These are phyloP conservation scores for Filosporella fistucella DNA, from an alignment of 495 filamentous ascomycete species.

Conservation along the genomic window DNA sequence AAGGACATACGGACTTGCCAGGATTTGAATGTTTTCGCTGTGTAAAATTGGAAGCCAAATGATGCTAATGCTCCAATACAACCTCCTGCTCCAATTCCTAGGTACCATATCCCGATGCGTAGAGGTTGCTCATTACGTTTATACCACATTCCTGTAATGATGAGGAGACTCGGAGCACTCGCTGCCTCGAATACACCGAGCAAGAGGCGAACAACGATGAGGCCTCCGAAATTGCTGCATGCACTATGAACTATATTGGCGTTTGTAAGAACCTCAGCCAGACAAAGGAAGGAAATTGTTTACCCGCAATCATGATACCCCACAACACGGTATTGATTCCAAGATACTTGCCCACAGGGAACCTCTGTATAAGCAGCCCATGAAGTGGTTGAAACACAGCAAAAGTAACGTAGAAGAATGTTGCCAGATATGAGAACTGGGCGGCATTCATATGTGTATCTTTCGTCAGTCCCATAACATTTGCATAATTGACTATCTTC, in stretches of 20 bases:
- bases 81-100: conserved; percentile 54
- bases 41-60: conserved; percentile 19
- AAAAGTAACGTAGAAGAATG: conserved; percentile 61
- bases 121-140: conserved; percentile 47
- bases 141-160: conserved; percentile 59
- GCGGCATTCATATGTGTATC: conserved; percentile 32
- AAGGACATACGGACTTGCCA: conserved; percentile 10
- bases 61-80: conserved; percentile 10
- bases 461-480: conserved; percentile 54
- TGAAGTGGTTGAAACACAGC: conserved; percentile 27
- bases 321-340: conserved; percentile 54
- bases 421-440: conserved; percentile 47
- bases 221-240: conserved; percentile 31
- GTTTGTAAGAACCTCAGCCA: background rate
- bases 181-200: conserved; percentile 57
- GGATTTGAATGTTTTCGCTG: conserved; percentile 1
- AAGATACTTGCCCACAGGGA: conserved; percentile 56
- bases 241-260: conserved; percentile 12
- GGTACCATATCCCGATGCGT: conserved; percentile 49
- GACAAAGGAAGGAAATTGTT: conserved; percentile 39
- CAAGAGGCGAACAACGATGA: conserved; percentile 55
- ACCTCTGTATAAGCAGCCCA: conserved; percentile 44
- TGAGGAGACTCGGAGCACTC: conserved; percentile 54
- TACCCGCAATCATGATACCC: conserved; percentile 47
- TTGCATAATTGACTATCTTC: conserved; percentile 52